Percentiles rank a stretch among this genome's conserved stretches.
Evolutionary conservation across 2,329 filamentous ascomycete species (phyloP).

Genomic region (Aspergillus carbonarius): DNA sequence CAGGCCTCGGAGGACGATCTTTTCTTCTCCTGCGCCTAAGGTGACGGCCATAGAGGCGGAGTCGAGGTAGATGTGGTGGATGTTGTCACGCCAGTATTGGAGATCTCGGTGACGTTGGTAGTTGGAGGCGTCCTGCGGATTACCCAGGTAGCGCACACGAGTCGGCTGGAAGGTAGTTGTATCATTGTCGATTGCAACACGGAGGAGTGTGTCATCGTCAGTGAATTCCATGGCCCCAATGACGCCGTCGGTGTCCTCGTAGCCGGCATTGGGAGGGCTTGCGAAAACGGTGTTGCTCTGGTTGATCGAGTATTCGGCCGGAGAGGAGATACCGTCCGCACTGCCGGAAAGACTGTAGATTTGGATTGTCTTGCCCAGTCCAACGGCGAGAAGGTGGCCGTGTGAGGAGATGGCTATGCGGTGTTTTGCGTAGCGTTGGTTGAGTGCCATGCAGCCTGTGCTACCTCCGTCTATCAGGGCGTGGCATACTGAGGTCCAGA

Average conservation of each 20-base stretch:
- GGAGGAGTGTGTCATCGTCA: conserved; percentile 20
- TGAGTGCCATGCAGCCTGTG: conserved; percentile 8
- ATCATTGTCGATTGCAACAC: conserved; percentile 18
- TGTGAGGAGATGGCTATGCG: conserved; percentile 18
- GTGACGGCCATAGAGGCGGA: conserved; percentile 18
- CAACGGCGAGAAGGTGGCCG: conserved; percentile 19
- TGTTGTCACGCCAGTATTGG: conserved; percentile 19
- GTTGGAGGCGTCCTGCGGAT: not conserved
- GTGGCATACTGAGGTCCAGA: conserved; percentile 20
- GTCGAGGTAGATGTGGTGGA: conserved; percentile 21
- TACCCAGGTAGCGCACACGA: conserved; percentile 23
- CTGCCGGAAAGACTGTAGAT: conserved; percentile 18
- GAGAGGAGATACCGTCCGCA: conserved; percentile 4
- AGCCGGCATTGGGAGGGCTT: conserved; percentile 1
- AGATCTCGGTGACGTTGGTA: not conserved
- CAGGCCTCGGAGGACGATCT: conserved; percentile 17
- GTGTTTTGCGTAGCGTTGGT: conserved; percentile 16
- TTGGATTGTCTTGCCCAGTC: conserved; percentile 20
- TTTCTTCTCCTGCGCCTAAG: conserved; percentile 8
- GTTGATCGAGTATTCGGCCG: conserved; percentile 18
- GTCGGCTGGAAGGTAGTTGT: conserved; percentile 16
- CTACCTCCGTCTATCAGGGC: conserved; percentile 10
- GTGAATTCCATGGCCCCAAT: conserved; percentile 21
- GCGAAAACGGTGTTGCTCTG: conserved; percentile 6
- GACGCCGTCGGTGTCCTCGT: conserved; percentile 21